Evolutionary conservation across 1,284 basidiomycete genomes (phyloP).

Genomic region (Heliocybe sulcata): DNA sequence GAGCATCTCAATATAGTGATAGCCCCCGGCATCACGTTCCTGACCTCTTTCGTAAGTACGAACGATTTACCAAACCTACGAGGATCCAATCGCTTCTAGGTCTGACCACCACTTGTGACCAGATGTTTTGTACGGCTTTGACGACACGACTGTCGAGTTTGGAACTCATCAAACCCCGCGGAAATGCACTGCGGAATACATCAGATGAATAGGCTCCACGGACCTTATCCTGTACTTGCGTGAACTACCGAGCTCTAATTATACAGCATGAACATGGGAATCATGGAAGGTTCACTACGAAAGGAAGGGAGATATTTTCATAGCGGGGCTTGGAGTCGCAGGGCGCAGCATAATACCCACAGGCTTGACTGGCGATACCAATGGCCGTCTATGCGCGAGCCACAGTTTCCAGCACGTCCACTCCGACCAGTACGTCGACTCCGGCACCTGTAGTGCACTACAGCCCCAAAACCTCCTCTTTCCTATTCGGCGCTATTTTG

Average conservation of each 20-base stretch:
- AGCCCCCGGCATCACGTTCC: no score
- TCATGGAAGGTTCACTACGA: background rate
- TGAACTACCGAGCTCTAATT: background rate
- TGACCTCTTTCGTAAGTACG: no score
- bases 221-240: background rate
- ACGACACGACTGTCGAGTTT: no score
- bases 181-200: background rate
- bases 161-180: no score
- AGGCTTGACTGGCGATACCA: background rate
- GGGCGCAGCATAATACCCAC: background rate
- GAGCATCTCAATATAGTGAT: no score
- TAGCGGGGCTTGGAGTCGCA: background rate
- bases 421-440: background rate
- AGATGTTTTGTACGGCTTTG: no score
- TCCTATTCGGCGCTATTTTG: conserved; percentile 1
- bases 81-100: no score
- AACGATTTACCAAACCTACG: no score
- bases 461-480: background rate
- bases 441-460: no score
- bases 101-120: no score
- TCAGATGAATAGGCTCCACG: background rate
- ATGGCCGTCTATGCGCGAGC: background rate
- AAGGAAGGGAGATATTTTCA: background rate
- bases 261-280: background rate
- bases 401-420: background rate